Base-by-base conservation (phyloP, 2,329 filamentous ascomycete genomes). In the Pseudogymnoascus sp. region DNA sequence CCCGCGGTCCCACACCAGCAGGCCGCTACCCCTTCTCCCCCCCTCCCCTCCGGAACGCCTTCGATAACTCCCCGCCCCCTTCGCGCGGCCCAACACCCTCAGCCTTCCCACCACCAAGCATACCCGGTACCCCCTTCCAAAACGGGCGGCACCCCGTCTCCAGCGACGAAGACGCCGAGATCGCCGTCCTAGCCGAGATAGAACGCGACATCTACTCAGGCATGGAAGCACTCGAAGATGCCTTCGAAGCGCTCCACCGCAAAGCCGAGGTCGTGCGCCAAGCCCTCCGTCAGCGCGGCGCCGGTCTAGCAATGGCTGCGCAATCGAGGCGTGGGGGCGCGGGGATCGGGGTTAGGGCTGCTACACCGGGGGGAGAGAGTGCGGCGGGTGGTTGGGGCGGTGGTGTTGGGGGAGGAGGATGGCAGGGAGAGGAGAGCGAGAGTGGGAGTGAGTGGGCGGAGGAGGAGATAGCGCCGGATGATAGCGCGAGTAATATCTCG, bases 201-300 rank as follows among this genome's bases (percentile, higher is more conserved):
- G 93, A 97, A 76, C 86, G 92, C 6, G 91, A 96, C 71, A 96
- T 97, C 64, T 97, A 93, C 76, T 83, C 86, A 35, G 91, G 93
- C 66, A 97, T 97, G 93, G 93, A 97, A 76, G 87, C 87, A 0
- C 83, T 97, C 23, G 93, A 97, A 75, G 91, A 97, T 72, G 92
- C 93, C 0, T 97, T 97, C 70, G 93, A 97, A 77, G 86, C 85
- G 29, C 81, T 97, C n/a, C 93, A 97, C 73, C 83, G 86, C 68
- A 88, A 88, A 71, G 93, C 93, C 1, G 92, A 97, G 76, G 76
- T 81, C 17, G 90, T 97, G 15, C 87, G 93, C 4, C 87, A 85
- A 21, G 85, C 88, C 0, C 81, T 97, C 4, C 88, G 93, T 5
- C 89, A 95, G 72, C 89, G 93, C 42, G 87, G 88, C 13, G 91